Base-by-base conservation (phyloP, 2,329 filamentous ascomycete genomes). In the Diaporthe ilicicola region DNA sequence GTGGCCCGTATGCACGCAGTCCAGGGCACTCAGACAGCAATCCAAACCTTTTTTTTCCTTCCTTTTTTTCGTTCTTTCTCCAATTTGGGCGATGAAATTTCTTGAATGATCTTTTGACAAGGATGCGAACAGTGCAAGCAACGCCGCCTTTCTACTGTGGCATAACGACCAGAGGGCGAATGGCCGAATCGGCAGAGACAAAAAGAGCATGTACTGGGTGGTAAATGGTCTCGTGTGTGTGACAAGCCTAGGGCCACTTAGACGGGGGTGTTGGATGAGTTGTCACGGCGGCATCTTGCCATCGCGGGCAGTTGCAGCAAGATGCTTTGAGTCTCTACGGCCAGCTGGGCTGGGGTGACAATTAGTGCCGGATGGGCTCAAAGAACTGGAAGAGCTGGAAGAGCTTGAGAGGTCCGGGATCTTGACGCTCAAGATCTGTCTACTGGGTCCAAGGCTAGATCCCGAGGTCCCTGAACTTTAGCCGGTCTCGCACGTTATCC, bases 61-160 rank as follows among this genome's bases (percentile, higher is more conserved):
- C 32, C 9, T 34, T 34, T n/a, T n/a, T n/a, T n/a, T n/a, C n/a
- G n/a, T 39, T 39, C 13, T 56, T 24, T 42, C 7, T 19, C n/a
- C 24, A 39, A 27, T 59, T 29, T 4, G 6, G 15, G 39, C 29
- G 27, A 46, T 48, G 39, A 46, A 62, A 22, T 34, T 32, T 48
- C 27, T 22, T 46, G 42, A 44, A 22, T 12, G 4, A 19, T 48
- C 42, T 62, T 15, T 22, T 24, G 59, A 48, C 59, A 48, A 48
- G 59, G 59, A 48, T 48, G 59, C 19, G 27, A 27, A 62, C 42
- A 48, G 42, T 50, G 59, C 59, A 62, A 62, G 42, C 59, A 62
- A 27, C 19, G 5, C n/a, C 3, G 22, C 13, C 22, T 19, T 48
- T 48, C 13, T 62, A 48, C 42, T 62, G 59, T 48, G 39, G 39